Conservation (phyloP, 1,284 basidiomycete genomes). For the Fomitopsis palustris region DNA sequence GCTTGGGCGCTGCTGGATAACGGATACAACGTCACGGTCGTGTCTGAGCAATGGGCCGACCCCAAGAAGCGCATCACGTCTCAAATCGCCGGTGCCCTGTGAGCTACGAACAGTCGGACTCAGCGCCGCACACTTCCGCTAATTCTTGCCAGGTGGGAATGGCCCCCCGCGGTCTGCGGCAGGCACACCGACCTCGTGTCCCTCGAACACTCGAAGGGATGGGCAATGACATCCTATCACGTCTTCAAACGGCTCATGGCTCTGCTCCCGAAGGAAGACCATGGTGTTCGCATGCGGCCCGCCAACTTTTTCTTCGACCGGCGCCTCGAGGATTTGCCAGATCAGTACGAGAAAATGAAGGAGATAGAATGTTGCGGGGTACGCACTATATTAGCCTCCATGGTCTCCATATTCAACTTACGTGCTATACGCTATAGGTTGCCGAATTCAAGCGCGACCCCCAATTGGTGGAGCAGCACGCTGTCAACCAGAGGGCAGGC, state of each 20-base stretch:
- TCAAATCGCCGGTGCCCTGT: slow-evolving; percentile 31
- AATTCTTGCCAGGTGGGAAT: slow-evolving; percentile 27
- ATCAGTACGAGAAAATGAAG: slow-evolving; percentile 32
- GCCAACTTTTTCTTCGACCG: slow-evolving; percentile 33
- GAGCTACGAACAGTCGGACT: slow-evolving; percentile 1
- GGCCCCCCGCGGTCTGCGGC: slow-evolving; percentile 34
- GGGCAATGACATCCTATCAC: slow-evolving; percentile 33
- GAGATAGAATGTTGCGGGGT: slow-evolving; percentile 27
- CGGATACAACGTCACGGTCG: slow-evolving; percentile 30
- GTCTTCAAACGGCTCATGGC: slow-evolving; percentile 22
- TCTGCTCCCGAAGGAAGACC: slow-evolving; percentile 14
- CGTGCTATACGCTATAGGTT: not conserved
- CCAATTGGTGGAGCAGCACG: slow-evolving; percentile 16
- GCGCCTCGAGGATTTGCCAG: slow-evolving; percentile 23
- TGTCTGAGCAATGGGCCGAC: slow-evolving; percentile 24
- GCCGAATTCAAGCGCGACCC: slow-evolving; percentile 30
- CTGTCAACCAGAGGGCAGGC: slow-evolving; percentile 25
- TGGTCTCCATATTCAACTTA: not conserved
- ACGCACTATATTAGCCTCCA: not conserved
- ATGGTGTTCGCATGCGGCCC: slow-evolving; percentile 21
- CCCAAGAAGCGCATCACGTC: slow-evolving; percentile 26
- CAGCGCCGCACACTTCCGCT: not conserved
- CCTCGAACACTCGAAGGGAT: slow-evolving; percentile 27
- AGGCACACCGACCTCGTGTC: slow-evolving; percentile 31
- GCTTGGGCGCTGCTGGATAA: slow-evolving; percentile 30